Conservation (phyloP, 352 stramenopile genomes). For the Thalassiosira allenii region DNA sequence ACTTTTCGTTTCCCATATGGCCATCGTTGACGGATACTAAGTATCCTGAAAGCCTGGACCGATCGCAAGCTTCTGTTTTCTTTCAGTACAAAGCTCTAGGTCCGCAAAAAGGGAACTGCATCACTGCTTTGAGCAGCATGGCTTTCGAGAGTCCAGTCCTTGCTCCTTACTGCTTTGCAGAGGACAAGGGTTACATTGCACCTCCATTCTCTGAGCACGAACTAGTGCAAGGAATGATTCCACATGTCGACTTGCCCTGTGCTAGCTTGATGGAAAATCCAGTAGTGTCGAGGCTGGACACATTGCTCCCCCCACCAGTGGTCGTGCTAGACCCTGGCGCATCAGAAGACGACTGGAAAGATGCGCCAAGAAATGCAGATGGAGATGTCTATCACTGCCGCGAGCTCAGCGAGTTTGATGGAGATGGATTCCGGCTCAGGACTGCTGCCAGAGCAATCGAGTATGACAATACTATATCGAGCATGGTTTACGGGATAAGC, state of each 20-base stretch:
- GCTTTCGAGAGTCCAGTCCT: conserved; percentile 68
- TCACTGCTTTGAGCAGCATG: conserved; percentile 52
- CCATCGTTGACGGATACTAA: conserved; percentile 42
- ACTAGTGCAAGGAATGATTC: conserved; percentile 40
- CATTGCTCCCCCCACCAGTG: conserved; percentile 55
- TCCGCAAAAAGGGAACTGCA: conserved; percentile 41
- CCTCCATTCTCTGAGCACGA: conserved; percentile 62
- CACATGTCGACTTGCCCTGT: conserved; percentile 50
- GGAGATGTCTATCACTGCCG: conserved; percentile 48
- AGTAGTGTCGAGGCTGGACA: conserved; percentile 58
- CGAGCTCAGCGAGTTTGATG: conserved; percentile 40
- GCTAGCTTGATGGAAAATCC: conserved; percentile 54
- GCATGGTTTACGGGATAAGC: conserved; percentile 55
- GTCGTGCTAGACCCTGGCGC: conserved; percentile 54
- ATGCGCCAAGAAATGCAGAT: conserved; percentile 48
- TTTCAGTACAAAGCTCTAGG: conserved; percentile 56
- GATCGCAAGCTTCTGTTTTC: conserved; percentile 48
- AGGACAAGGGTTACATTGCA: conserved; percentile 46
- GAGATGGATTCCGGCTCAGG: conserved; percentile 55
- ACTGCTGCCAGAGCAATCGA: conserved; percentile 48
- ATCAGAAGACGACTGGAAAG: conserved; percentile 43
- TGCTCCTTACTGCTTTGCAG: conserved; percentile 54
- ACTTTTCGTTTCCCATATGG: conserved; percentile 48
- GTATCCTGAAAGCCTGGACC: conserved; percentile 51
- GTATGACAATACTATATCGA: conserved; percentile 55